phyloP scores from a whole-genome alignment of 768 basidiomycete species.

The Butyriboletus loyo region DNA sequence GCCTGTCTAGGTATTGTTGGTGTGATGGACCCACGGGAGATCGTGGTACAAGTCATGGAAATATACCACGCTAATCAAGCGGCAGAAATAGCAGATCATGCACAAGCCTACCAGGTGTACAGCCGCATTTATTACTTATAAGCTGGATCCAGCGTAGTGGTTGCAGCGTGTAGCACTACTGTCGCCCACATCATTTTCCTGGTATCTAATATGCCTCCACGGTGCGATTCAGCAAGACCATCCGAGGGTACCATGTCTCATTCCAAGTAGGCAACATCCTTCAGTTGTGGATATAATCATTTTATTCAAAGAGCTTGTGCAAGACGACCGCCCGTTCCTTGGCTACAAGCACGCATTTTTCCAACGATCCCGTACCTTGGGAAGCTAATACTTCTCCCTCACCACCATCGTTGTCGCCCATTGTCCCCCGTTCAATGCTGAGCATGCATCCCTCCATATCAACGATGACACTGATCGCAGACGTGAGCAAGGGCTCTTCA shows the following conservation, averaged over 20 bases:
- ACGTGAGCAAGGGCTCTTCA: constrained; percentile 83
- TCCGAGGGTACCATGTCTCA: neutral
- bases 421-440: constrained; percentile 20
- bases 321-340: constrained; percentile 22
- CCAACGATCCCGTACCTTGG: constrained; percentile 9
- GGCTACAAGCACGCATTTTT: constrained; percentile 17
- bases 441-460: constrained; percentile 35
- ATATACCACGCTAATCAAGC: too few relatives aligned
- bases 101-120: too few relatives aligned
- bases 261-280: neutral
- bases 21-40: too few relatives aligned
- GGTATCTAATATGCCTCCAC: too few relatives aligned
- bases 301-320: constrained; percentile 23
- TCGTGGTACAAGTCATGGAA: too few relatives aligned
- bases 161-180: too few relatives aligned
- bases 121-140: too few relatives aligned
- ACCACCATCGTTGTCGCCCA: constrained; percentile 19
- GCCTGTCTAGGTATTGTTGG: neutral
- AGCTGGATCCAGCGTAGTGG: too few relatives aligned
- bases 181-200: too few relatives aligned
- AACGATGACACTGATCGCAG: constrained; percentile 61
- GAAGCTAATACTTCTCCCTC: constrained; percentile 4
- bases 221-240: too few relatives aligned
- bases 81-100: too few relatives aligned
- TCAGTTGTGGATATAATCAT: neutral